Base-by-base conservation (phyloP, 2,329 filamentous ascomycete species). In the Orbilia quercus region DNA sequence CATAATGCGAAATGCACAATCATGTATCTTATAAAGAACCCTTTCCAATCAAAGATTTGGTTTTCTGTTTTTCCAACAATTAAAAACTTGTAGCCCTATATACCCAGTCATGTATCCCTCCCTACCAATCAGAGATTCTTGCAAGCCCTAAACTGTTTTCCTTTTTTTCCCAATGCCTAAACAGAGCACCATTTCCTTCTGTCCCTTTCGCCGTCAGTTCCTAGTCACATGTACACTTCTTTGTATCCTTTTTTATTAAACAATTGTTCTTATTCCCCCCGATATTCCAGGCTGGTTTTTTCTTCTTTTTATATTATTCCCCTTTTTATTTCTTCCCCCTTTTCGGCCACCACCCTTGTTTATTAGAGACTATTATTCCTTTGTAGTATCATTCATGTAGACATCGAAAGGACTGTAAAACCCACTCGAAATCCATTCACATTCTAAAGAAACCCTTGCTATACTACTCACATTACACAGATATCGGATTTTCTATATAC, bases 21-120 rank as follows among this genome's bases (percentile, higher is more conserved):
- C 69, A 73, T 73, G 69, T 73, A 73, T 60, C 60, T 54, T 73
- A 66, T 58, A 73, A 53, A 57, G 28, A 57, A 57, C 44, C 44
- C 59, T n/a, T n/a, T n/a, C n/a, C n/a, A n/a, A n/a, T n/a, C 23
- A 47, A 48, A 50, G 38, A 36, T 54, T 62, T 54, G 48, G 48
- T 57, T 48, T 54, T 62, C 47, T 38, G 48, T 57, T 48, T 62
- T 63, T 54, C 28, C 23, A 44, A 53, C n/a, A 73, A 59, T 73
- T n/a, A n/a, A 66, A 73, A 73, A 6, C 59, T 73, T 73, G 69
- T 73, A 73, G 69, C 69, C 58, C 69, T 54, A 66, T 73, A 73
- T 73, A 73, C 69, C 69, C 69, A 66, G 20, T 73, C 69, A 65
- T 73, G 69, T 73, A 73, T 64, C 67, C 67, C 53, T 64, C 67